phyloP scores from a whole-genome alignment of 441 rosid species.

The Theobroma grandiflorum region DNA sequence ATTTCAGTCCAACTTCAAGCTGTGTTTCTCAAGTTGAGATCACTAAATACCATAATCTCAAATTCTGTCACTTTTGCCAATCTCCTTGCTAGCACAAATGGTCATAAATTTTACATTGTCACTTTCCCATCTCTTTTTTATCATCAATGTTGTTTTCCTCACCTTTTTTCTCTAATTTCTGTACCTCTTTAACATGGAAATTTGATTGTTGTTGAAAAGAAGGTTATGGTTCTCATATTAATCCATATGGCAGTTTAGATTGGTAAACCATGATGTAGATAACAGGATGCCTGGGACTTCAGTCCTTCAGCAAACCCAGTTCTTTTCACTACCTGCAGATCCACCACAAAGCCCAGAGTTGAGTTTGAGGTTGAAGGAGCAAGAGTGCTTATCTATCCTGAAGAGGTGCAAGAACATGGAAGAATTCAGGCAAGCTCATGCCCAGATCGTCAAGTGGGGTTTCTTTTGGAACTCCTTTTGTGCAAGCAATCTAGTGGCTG shows the following conservation, averaged over 20 bases:
- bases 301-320: slow-evolving; percentile 44
- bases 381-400: slow-evolving; percentile 61
- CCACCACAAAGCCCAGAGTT: slow-evolving; percentile 38
- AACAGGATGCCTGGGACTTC: slow-evolving; percentile 50
- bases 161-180: neutral
- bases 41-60: neutral
- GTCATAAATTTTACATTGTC: neutral
- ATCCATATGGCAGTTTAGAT: slow-evolving; percentile 3
- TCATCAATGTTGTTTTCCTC: neutral
- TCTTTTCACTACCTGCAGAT: slow-evolving; percentile 33
- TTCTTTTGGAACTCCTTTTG: slow-evolving; percentile 58
- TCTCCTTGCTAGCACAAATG: neutral
- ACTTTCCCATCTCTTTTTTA: neutral
- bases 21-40: slow-evolving; percentile 4
- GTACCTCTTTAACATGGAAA: neutral
- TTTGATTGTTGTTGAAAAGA: neutral
- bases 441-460: slow-evolving; percentile 65
- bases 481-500: slow-evolving; percentile 59
- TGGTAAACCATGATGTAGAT: slow-evolving; percentile 38
- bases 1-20: neutral
- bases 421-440: slow-evolving; percentile 71
- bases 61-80: neutral
- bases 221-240: slow-evolving; percentile 19
- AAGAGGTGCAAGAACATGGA: slow-evolving; percentile 65
- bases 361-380: slow-evolving; percentile 51